Evolutionary conservation across 257 asterid genomes (phyloP), one percentile per base, ranked within the genome.

Genomic region (Gentiana macrophylla): DNA sequence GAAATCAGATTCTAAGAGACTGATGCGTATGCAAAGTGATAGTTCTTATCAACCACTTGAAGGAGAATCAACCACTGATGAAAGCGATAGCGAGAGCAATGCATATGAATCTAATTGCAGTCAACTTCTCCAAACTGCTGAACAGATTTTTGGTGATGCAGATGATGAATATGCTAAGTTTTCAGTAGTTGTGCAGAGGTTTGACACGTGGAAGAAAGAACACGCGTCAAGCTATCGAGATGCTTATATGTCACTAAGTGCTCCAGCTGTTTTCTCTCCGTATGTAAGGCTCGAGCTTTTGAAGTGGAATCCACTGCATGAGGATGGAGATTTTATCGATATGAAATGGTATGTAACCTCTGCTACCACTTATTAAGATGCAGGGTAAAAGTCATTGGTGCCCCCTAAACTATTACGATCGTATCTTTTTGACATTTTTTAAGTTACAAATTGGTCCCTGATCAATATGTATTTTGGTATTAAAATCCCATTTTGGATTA

Each of bases 51-150:
- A 70, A 65, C 79, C 62, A 46, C 73, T 92, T 66, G 98, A 92
- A 72, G 99, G 99, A 66, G 99, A 92, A 70, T 77, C 89, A 67
- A 92, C 94, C 76, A 92, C 99, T 3, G 99, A 92, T 65, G 99
- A 83, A 74, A 92, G 99, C 67, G 99, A 92, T 69, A 77, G 86
- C 57, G 99, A 92, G 83, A 70, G 70, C 56, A 74, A 76, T 6
- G 97, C 94, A 35, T 82, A 88, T 52, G 77, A 83, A 71, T 92
- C 99, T 3, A 78, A 69, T 67, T 91, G 82, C 50, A 69, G 59
- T 67, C 85, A 92, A 61, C 72, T 88, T 74, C 86, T 92, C 76
- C 78, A 74, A 76, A 79, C 81, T 64, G 89, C 99, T 54, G 95
- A 80, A 60, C 79, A 79, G 55, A 80, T 88, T 62, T 77, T 92